Base-by-base conservation (phyloP, 805 yeast species). In the Kazachstania psychrophila region DNA sequence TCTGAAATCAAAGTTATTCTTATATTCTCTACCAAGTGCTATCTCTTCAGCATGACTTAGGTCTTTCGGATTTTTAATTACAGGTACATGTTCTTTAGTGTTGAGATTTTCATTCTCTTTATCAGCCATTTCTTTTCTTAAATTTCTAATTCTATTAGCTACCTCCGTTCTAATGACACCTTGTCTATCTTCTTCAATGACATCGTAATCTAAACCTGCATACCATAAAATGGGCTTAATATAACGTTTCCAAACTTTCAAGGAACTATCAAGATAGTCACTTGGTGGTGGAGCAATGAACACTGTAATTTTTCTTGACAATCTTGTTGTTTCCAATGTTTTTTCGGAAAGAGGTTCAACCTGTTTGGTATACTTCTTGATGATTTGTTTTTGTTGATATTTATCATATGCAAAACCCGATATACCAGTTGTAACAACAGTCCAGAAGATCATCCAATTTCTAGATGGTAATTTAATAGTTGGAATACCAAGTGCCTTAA, bases 241-340 rank as follows among this genome's bases (percentile, higher is more conserved):
- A 53, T 73, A 87, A 36, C 78, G 74, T 46, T 85, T 72, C 68
- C 88, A 85, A 37, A 83, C 72, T 42, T 70, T 73, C 59, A 82
- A 53, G 9, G 89, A 75, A 39, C 77, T 79, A 28, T 79, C 92
- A 33, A 89, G 61, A 48, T 75, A 84, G 56, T 89, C 96, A 50
- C 84, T 83, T 15, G 98, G 97, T 7, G 97, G 96, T n/a, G 98
- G 98, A 0, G 95, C 94, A 39, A 88, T 72, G 56, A 79, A 88
- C 2, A 92, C 77, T 2, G 83, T 75, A 32, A 92, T 64, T 47
- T 79, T 83, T 41, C 98, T 70, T 2, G 95, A 85, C 15, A 71
- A 49, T 37, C 69, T 67, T 39, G 72, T 62, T 1, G 76, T 58
- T 2, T 56, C 53, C 29, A 77, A 48, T 13, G 72, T 70, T 19